Percentiles rank a stretch among this genome's conserved stretches.
These are phyloP conservation scores for Geotrichum histeridarum DNA, from an alignment of 1,139 yeast genomes.

Conservation along the genomic window DNA sequence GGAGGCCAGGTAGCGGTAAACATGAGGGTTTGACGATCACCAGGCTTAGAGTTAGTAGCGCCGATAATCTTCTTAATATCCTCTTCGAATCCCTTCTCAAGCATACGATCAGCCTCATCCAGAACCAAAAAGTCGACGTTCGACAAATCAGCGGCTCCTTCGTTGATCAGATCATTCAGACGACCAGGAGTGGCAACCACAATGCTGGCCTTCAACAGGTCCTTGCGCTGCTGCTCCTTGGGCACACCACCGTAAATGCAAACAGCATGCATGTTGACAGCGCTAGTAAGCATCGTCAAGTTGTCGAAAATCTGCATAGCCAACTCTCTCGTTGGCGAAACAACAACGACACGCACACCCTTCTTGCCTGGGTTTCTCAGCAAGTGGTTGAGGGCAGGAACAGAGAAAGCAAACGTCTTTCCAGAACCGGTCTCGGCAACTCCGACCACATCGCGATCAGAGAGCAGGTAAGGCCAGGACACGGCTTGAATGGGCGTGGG, in stretches of 20 bases:
- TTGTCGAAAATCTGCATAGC: constrained; percentile 92
- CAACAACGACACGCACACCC: constrained; percentile 71
- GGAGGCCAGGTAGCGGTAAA: constrained; percentile 88
- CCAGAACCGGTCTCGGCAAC: constrained; percentile 99
- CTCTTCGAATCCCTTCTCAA: constrained; percentile 94
- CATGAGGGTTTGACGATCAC: constrained; percentile 74
- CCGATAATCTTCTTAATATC: constrained; percentile 81
- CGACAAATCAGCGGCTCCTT: constrained; percentile 71
- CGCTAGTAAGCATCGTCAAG: constrained; percentile 59
- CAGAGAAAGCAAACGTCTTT: constrained; percentile 95
- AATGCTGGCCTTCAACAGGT: constrained; percentile 60
- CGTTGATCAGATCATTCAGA: constrained; percentile 82
- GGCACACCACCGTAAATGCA: constrained; percentile 98
- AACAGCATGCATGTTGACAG: constrained; percentile 62
- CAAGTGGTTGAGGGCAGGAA: constrained; percentile 84
- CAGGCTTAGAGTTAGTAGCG: constrained; percentile 41
- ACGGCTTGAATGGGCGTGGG: constrained; percentile 98
- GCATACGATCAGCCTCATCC: constrained; percentile 98
- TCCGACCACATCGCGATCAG: constrained; percentile 85
- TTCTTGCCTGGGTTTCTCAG: constrained; percentile 28
- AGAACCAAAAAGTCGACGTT: constrained; percentile 72
- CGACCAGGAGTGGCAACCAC: constrained; percentile 98
- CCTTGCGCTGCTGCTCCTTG: constrained; percentile 79
- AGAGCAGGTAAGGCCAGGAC: constrained; percentile 87
- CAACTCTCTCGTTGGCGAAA: constrained; percentile 95